These are phyloP conservation scores for Puya raimondii DNA, from an alignment of 176 grass and related monocot species.

Conservation along the genomic window DNA sequence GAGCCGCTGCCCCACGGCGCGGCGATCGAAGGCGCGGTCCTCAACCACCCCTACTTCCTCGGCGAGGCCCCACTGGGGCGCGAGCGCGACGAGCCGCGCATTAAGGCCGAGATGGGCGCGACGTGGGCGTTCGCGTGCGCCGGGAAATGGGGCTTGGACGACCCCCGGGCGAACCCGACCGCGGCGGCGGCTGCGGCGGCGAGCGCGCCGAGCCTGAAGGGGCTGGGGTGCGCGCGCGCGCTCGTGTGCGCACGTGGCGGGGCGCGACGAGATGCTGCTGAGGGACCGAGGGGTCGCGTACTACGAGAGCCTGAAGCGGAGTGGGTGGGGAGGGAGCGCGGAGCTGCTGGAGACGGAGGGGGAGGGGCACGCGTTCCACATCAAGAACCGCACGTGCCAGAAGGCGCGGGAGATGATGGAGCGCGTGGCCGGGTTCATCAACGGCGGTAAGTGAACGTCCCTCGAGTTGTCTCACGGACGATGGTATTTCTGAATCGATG, in stretches of 20 bases:
- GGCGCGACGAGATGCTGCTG: conserved; percentile 30
- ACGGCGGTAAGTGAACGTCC: neutral
- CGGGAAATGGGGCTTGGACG: conserved; percentile 26
- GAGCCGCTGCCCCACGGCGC: neutral
- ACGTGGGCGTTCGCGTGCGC: conserved; percentile 35
- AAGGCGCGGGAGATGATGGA: conserved; percentile 46
- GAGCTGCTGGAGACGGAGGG: conserved; percentile 49
- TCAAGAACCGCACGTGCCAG: conserved; percentile 27
- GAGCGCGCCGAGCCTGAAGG: conserved; percentile 3
- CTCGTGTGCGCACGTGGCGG: conserved; percentile 44
- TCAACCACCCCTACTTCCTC: conserved; percentile 46
- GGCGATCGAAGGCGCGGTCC: conserved; percentile 20
- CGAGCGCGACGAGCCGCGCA: conserved; percentile 19
- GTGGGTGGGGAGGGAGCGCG: conserved; percentile 45
- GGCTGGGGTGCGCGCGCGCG: conserved; percentile 8
- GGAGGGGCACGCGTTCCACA: conserved; percentile 56
- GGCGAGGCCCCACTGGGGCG: conserved; percentile 20
- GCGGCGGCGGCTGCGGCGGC: too few relatives aligned
- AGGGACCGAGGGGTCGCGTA: conserved; percentile 43
- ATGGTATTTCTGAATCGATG: too few relatives aligned
- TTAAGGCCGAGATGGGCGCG: conserved; percentile 25
- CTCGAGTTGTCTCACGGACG: too few relatives aligned
- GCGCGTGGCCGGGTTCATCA: conserved; percentile 34
- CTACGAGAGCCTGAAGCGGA: conserved; percentile 35
- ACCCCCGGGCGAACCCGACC: conserved; percentile 28